Conservation (phyloP, 176 grass and related monocot genomes). For the Oryza nivara region DNA sequence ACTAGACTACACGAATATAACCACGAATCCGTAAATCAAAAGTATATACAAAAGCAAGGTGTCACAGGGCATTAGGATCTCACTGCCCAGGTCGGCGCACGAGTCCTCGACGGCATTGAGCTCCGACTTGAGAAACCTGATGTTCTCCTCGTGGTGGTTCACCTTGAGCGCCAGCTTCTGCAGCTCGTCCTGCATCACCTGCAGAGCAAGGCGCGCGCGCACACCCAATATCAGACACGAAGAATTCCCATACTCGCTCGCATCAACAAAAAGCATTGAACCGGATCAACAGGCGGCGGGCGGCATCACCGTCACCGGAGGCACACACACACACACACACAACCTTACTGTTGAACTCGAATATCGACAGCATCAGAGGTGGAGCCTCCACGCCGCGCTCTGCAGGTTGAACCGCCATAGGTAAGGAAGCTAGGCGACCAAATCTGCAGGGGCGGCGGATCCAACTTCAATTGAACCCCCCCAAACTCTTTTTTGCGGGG, state of each 20-base stretch:
- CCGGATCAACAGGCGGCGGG: too few relatives aligned
- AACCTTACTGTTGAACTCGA: slow-evolving; percentile 43
- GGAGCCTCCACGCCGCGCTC: slow-evolving; percentile 32
- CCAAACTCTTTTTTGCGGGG: too few relatives aligned
- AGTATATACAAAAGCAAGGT: neutral
- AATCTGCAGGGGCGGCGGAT: slow-evolving; percentile 17
- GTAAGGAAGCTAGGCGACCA: neutral
- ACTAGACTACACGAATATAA: too few relatives aligned
- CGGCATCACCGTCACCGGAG: neutral
- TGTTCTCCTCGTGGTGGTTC: slow-evolving; percentile 72
- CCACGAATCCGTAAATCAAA: neutral
- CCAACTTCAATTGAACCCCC: too few relatives aligned
- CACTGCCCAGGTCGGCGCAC: slow-evolving; percentile 59
- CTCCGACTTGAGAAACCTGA: slow-evolving; percentile 66
- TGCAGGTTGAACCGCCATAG: slow-evolving; percentile 1
- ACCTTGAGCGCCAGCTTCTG: slow-evolving; percentile 60
- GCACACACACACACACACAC: neutral
- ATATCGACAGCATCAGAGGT: slow-evolving; percentile 19
- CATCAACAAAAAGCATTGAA: neutral
- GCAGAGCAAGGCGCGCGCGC: slow-evolving; percentile 23
- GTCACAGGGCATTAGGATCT: slow-evolving; percentile 9
- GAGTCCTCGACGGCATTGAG: slow-evolving; percentile 48
- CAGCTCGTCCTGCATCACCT: slow-evolving; percentile 72
- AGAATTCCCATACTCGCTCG: neutral
- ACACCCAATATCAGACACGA: slow-evolving; percentile 5